A percentile compares a stretch with the other conserved stretches of the same genome.
These are phyloP conservation scores for Nicotiana undulata DNA, from an alignment of 257 asterid genomes.

Conservation along the genomic window DNA sequence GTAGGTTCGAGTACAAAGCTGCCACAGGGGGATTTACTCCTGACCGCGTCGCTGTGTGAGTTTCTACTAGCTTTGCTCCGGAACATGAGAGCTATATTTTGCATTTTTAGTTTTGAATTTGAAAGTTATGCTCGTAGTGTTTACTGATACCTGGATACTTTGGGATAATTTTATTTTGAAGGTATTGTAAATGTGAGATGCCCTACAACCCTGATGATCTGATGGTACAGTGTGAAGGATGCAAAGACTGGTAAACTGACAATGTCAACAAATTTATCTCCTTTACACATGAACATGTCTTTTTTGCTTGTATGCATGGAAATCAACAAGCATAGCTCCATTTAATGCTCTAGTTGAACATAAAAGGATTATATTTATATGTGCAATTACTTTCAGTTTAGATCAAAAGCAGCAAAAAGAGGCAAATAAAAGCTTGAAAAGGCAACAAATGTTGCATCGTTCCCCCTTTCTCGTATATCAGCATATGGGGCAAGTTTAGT, in stretches of 20 bases:
- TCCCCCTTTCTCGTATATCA: not conserved
- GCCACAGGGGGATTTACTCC: slow-evolving; percentile 89
- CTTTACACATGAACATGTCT: not conserved
- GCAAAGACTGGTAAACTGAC: slow-evolving; percentile 43
- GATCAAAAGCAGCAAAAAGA: not conserved
- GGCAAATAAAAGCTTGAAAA: not conserved
- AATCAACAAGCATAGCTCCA: not conserved
- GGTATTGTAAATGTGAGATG: slow-evolving; percentile 88
- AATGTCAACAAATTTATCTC: not conserved
- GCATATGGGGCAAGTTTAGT: slow-evolving; percentile 1
- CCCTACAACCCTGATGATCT: slow-evolving; percentile 86
- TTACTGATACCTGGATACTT: not conserved
- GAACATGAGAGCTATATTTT: not conserved
- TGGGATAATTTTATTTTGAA: slow-evolving; percentile 14
- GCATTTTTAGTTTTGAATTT: not conserved
- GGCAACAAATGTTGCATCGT: not conserved
- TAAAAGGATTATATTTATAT: not conserved
- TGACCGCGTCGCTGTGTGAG: slow-evolving; percentile 92
- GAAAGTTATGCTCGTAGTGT: not conserved
- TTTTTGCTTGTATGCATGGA: not conserved
- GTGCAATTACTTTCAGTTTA: not conserved
- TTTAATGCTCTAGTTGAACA: not conserved
- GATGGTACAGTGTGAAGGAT: slow-evolving; percentile 83
- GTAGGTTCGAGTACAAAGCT: slow-evolving; percentile 83
- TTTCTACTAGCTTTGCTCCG: slow-evolving; percentile 1